Evolutionary conservation across 345 rosid genomes (phyloP), one percentile per base, ranked within the genome.

Genomic region (Rubroshorea leprosula): DNA sequence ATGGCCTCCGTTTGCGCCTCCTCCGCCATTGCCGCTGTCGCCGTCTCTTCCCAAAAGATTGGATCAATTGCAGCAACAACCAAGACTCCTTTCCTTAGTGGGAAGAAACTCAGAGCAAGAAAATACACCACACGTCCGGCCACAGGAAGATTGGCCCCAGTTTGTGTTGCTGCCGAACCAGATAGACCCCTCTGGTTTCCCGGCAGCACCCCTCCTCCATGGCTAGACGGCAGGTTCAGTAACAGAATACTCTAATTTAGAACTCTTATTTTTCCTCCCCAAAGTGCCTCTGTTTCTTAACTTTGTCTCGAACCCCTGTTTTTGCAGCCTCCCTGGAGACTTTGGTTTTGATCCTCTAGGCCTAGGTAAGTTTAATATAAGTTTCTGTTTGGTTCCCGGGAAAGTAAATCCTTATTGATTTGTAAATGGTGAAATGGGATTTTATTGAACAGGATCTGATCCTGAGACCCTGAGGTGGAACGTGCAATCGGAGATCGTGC

Each of bases 111-210:
- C 74, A 79, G 78, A 57, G 64, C 75, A 71, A 71, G 61, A 51
- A 85, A 67, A 61, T 49, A 24, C 51, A 54, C 59, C 14, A 49
- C 80, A 5, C 57, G 73, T 19, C 69, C 66, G 22, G 61, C 61
- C 38, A 62, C 75, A 50, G 61, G 74, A 18, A 54, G 81, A n/a
- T 66, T 75, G 5, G 63, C 79, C 12, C 68, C 80, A 23, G 75
- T 80, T 23, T 75, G 82, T 48, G 91, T 74, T 4, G 90, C 70
- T 0, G 98, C 93, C 0, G 95, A 89, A 20, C 96, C 96, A 2
- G 68, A 89, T 6, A 85, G 99, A 63, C 99, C 99, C 38, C 63
- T 93, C 57, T 93, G 99, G 99, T 93, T 93, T 80, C 99, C 97
- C 0, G 99, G 99, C 39, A 93, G 97, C 81, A 35, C 84, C 43